Base-by-base conservation (phyloP, 2,329 filamentous ascomycete genomes). In the Chaetomium sp. region DNA sequence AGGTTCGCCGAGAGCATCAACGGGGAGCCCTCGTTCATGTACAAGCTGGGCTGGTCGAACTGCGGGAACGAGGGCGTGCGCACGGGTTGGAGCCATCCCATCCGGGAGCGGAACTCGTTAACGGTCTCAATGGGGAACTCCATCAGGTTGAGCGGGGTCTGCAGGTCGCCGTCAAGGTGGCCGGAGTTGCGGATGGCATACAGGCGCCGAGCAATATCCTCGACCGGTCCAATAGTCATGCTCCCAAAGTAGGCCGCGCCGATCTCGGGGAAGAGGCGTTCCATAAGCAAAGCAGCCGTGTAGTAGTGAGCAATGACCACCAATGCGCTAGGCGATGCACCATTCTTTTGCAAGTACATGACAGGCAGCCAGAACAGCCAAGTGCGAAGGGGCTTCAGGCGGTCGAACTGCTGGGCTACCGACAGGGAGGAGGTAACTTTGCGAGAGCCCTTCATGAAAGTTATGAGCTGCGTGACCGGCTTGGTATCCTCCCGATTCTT, bases 341-440 rank as follows among this genome's bases (percentile, higher is more conserved):
- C 84, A 47, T 86, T 87, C 61, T 85, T 84, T 68, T 92, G 87
- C 33, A 96, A 79, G 64, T 91, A 87, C 62, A 85, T 84, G 37
- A 96, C 85, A 0, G 94, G 94, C 54, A 96, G 83, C 91, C 92
- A 97, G 73, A 97, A 96, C 12, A 97, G 81, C 91, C 92, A 96
- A 64, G 89, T 88, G 54, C 91, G 82, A 57, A 99, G 80, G 8
- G 89, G 86, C 61, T 95, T 91, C 9, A 97, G 82, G 61, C 91
- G 88, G 66, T 91, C 87, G 68, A 96, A 97, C 67, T 95, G 89
- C 68, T 95, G 85, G 60, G 89, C 86, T 32, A 91, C 84, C 32
- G 85, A 83, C 61, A 87, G 79, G 10, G 80, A 79, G 4, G 85
- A 83, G 67, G 84, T 83, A 61, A 89, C 84, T 68, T 87, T 84